These are phyloP conservation scores for Tanozyma kutaoensis DNA, from an alignment of 805 yeast species.

Conservation along the genomic window DNA sequence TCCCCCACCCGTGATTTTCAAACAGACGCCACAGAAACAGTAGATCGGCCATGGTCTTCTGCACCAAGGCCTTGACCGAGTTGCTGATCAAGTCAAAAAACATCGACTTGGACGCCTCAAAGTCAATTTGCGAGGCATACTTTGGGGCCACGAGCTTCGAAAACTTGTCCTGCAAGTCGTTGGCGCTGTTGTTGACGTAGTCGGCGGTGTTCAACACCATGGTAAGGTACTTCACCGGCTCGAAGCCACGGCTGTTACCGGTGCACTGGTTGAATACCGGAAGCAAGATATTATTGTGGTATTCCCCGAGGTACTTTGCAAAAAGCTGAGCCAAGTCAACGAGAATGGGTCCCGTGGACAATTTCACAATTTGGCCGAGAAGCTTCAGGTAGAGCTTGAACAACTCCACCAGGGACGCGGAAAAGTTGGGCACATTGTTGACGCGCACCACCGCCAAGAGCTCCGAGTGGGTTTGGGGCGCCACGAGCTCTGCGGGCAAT, in stretches of 20 bases:
- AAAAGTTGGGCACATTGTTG: conserved; percentile 47
- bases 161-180: conserved; percentile 59
- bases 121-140: conserved; percentile 28
- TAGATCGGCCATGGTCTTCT: conserved; percentile 46
- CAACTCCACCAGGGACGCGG: conserved; percentile 79
- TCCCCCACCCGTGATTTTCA: conserved; percentile 28
- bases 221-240: conserved; percentile 54
- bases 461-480: conserved; percentile 8
- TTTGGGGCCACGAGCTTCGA: conserved; percentile 14
- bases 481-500: conserved; percentile 27
- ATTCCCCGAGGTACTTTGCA: conserved; percentile 46
- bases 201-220: conserved; percentile 80
- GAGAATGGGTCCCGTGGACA: conserved; percentile 6
- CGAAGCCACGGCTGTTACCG: conserved; percentile 24
- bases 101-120: conserved; percentile 41
- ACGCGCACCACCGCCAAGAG: conserved; percentile 26
- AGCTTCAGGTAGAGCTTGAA: conserved; percentile 67
- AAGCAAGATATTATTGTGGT: conserved; percentile 14
- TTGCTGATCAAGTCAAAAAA: conserved; percentile 46
- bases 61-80: conserved; percentile 41
- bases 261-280: conserved; percentile 18
- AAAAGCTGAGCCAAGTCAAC: conserved; percentile 39
- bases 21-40: conserved; percentile 71
- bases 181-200: conserved; percentile 67
- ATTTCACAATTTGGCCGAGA: conserved; percentile 15